Percentiles rank a stretch among this genome's conserved stretches.
Evolutionary conservation across 139 green algal species (phyloP).

Genomic region (Chlamydomonas eustigma): DNA sequence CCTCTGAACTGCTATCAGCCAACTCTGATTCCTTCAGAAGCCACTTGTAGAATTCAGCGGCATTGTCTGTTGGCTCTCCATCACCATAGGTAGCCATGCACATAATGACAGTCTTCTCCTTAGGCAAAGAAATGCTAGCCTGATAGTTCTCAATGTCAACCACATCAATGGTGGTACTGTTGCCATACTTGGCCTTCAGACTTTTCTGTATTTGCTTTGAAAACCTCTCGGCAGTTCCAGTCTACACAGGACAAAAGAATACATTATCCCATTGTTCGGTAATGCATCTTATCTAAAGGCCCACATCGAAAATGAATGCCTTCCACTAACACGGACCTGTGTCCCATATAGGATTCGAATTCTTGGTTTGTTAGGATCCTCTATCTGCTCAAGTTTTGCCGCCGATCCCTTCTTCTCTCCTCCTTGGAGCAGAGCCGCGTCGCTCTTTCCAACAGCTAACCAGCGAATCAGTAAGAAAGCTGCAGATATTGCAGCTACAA

Average conservation of each 20-base stretch:
- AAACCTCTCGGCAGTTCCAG: conserved; percentile 89
- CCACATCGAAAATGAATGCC: not conserved
- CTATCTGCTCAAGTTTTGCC: not conserved
- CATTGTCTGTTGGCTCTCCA: conserved; percentile 93
- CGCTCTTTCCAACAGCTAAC: not conserved
- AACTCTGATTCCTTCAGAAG: conserved; percentile 53
- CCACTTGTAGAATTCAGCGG: conserved; percentile 82
- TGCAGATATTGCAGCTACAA: not conserved
- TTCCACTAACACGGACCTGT: conserved; percentile 9
- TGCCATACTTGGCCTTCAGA: conserved; percentile 52
- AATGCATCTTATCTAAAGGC: too few species aligned
- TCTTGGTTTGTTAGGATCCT: conserved; percentile 35
- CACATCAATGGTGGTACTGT: conserved; percentile 51
- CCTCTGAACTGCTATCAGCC: conserved; percentile 37
- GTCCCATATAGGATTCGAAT: conserved; percentile 53
- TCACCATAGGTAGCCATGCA: conserved; percentile 95
- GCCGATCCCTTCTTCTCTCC: not conserved
- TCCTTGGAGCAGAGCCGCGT: not conserved
- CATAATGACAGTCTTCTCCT: conserved; percentile 76
- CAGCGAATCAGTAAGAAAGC: not conserved
- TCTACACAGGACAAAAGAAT: conserved; percentile 75
- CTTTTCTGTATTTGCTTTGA: conserved; percentile 68
- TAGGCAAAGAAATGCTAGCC: conserved; percentile 15
- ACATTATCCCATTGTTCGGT: not conserved
- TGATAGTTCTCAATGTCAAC: conserved; percentile 72